Percentiles rank a stretch among this genome's conserved stretches.
Conservation (phyloP, 441 rosid species). For the Breynia disticha region DNA sequence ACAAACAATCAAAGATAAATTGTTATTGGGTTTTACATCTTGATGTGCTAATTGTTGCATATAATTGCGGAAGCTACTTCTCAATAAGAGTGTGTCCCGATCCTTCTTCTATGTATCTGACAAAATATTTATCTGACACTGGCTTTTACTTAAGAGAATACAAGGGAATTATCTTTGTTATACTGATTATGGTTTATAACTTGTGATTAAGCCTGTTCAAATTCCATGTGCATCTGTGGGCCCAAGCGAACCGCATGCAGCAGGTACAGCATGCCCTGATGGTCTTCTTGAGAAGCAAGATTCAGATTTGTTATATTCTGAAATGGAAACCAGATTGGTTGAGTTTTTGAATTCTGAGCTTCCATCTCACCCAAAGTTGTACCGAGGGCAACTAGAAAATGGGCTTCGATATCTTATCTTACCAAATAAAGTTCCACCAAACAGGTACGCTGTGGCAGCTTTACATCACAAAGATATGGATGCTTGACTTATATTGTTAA, state of each 20-base stretch:
- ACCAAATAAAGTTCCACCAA: constrained; percentile 94
- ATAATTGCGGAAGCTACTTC: too few species aligned
- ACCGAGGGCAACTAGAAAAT: constrained; percentile 75
- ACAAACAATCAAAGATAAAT: too few species aligned
- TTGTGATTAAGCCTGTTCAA: constrained; percentile 42
- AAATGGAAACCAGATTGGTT: constrained; percentile 40
- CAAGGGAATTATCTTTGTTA: background rate
- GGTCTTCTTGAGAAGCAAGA: constrained; percentile 69
- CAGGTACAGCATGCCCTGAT: constrained; percentile 82
- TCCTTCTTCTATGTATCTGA: too few species aligned
- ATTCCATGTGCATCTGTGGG: constrained; percentile 70
- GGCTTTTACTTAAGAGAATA: background rate
- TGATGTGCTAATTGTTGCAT: too few species aligned
- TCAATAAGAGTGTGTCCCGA: too few species aligned
- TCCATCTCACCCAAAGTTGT: constrained; percentile 84
- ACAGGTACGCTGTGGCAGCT: constrained; percentile 39
- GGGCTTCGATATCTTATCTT: constrained; percentile 94
- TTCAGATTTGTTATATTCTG: constrained; percentile 42
- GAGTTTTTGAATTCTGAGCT: constrained; percentile 62
- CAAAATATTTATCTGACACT: too few species aligned
- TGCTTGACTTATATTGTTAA: too few species aligned
- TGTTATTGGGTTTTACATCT: too few species aligned
- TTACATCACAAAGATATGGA: background rate
- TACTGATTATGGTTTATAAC: constrained; percentile 13
- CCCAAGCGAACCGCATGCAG: constrained; percentile 98